These are phyloP conservation scores for Nigrospora oryzae DNA, from an alignment of 2,329 filamentous ascomycete genomes.

Conservation along the genomic window DNA sequence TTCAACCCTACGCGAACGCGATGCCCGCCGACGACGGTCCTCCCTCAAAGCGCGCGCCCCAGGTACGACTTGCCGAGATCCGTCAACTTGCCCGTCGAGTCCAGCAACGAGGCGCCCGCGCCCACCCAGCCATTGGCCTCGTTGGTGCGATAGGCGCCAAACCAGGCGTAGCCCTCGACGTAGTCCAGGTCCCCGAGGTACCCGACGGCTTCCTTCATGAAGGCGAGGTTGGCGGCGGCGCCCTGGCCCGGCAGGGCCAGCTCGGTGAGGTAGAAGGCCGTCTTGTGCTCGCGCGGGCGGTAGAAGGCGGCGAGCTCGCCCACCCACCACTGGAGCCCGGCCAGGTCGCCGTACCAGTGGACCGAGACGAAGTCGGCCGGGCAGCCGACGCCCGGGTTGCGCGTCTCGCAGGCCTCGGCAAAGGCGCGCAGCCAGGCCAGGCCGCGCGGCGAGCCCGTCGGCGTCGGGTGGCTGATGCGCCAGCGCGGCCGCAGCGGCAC, in stretches of 20 bases:
- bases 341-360: slow-evolving; percentile 30
- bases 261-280: slow-evolving; percentile 29
- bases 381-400: slow-evolving; percentile 24
- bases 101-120: neutral
- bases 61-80: neutral
- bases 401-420: slow-evolving; percentile 27
- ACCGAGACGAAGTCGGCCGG: slow-evolving; percentile 30
- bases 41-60: too few species aligned
- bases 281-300: slow-evolving; percentile 3
- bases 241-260: slow-evolving; percentile 24
- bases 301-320: slow-evolving; percentile 25
- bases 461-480: slow-evolving; percentile 29
- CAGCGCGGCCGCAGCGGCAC: slow-evolving; percentile 23
- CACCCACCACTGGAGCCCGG: slow-evolving; percentile 25
- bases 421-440: slow-evolving; percentile 30
- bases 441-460: slow-evolving; percentile 27
- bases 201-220: slow-evolving; percentile 20
- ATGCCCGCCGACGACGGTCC: too few species aligned
- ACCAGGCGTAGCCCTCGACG: slow-evolving; percentile 31
- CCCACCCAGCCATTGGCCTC: neutral
- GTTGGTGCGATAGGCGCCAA: slow-evolving; percentile 19
- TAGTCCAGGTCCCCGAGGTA: slow-evolving; percentile 28
- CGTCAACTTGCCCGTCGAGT: neutral
- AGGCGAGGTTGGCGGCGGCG: slow-evolving; percentile 1
- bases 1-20: too few species aligned